phyloP scores from a whole-genome alignment of 2,329 filamentous ascomycete species.

The Tolypocladium guangdongense region DNA sequence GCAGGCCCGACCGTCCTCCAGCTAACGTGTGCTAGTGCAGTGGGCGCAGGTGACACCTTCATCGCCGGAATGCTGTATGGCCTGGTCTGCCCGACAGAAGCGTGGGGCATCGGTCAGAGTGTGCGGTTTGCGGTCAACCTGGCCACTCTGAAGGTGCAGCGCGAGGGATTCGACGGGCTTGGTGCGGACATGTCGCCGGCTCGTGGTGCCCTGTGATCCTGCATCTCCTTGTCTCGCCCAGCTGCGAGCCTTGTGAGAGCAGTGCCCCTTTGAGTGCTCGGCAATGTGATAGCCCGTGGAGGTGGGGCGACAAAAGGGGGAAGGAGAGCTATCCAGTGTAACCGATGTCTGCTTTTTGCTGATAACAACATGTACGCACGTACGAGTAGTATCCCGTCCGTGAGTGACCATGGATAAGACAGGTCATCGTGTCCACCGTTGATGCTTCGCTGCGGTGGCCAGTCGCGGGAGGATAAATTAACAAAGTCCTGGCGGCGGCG shows the following conservation, averaged over 20 bases:
- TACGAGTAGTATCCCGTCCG: not conserved
- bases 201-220: not conserved
- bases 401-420: not conserved
- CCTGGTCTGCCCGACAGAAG: conserved; percentile 35
- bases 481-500: not conserved
- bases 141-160: conserved; percentile 56
- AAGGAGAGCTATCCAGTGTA: not conserved
- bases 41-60: conserved; percentile 69
- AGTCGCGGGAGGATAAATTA: not conserved
- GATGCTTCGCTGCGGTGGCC: not conserved
- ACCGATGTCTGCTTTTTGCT: not conserved
- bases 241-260: not conserved
- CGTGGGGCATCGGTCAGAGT: conserved; percentile 38
- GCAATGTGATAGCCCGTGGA: not conserved
- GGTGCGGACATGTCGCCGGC: conserved; percentile 17
- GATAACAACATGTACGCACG: not conserved
- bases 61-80: conserved; percentile 60
- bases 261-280: not conserved
- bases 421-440: not conserved
- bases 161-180: conserved; percentile 52
- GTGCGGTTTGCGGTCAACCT: conserved; percentile 53
- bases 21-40: conserved; percentile 34
- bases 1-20: not conserved
- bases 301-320: not conserved
- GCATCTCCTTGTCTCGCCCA: not conserved